phyloP scores from a whole-genome alignment of 139 green algal genomes.

The Eudorina sp. region DNA sequence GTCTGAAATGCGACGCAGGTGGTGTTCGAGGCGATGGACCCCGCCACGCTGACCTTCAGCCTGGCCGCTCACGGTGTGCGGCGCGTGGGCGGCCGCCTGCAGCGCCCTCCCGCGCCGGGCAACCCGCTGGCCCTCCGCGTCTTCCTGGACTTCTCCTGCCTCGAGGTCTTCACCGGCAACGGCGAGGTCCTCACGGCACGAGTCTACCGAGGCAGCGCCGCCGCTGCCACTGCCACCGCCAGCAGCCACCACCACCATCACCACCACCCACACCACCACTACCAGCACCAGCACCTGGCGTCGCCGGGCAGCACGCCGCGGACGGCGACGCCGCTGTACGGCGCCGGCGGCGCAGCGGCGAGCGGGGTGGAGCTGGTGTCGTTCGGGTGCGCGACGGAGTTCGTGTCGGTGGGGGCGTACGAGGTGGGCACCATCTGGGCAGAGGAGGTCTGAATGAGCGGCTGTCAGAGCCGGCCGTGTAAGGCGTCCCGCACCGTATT shows the following conservation, averaged over 20 bases:
- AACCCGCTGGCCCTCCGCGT: constrained; percentile 75
- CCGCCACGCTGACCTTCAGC: constrained; percentile 71
- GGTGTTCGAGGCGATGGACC: constrained; percentile 75
- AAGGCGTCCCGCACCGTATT: too few species aligned
- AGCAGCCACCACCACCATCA: not conserved
- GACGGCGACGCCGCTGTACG: not conserved
- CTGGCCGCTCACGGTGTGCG: constrained; percentile 61
- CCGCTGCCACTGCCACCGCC: not conserved
- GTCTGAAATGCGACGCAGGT: too few species aligned
- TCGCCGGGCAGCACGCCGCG: not conserved
- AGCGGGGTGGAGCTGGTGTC: constrained; percentile 42
- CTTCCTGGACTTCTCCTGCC: constrained; percentile 82
- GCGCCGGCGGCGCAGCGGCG: not conserved
- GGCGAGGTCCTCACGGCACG: constrained; percentile 81
- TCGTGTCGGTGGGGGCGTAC: constrained; percentile 14
- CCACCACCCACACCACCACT: not conserved
- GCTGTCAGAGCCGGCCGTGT: too few species aligned
- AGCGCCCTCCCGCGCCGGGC: constrained; percentile 49
- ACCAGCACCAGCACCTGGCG: not conserved
- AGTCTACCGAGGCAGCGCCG: constrained; percentile 76
- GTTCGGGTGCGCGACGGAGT: constrained; percentile 28
- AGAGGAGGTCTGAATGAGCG: constrained; percentile 11
- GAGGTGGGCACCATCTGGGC: constrained; percentile 38
- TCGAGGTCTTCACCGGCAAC: constrained; percentile 76
- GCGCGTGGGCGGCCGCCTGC: constrained; percentile 74